Base-by-base conservation (phyloP, 2,329 filamentous ascomycete genomes). In the Allantophomopsis lycopodina region DNA sequence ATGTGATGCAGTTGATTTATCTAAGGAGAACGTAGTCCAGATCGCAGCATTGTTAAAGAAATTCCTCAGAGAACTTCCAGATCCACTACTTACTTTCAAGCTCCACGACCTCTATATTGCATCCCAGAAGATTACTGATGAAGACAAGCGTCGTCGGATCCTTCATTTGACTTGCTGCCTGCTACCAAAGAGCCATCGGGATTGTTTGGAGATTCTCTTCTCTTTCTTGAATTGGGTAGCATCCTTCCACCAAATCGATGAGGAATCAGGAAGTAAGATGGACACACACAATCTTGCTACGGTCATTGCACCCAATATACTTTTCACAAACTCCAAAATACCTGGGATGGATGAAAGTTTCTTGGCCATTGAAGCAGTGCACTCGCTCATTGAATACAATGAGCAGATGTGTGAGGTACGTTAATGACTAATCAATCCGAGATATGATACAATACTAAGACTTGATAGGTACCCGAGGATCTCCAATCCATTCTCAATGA, bases 221-320 rank as follows among this genome's bases (percentile, higher is more conserved):
- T 83, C 79, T 38, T 98, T 98, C 69, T 70, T 98, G 36, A 94
- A 94, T 54, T 98, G 91, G 89, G 86, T 88, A 5, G 87, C 88
- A 4, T 94, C 88, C 2, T 98, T 98, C 66, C 89, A 93, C 46
- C 88, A 95, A 55, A 79, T 98, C 12, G 91, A 98, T 51, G 91
- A 98, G 54, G 91, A 98, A 57, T 83, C 83, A 16, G 91, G 91
- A 18, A 95, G 89, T 50, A 95, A 96, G 69, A 98, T 98, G 91
- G 91, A 98, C 57, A 83, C 94, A 39, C 87, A 94, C 65, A 98
- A 98, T 55, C 72, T 98, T 46, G 86, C 91, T 3, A 96, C 93
- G 3, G 91, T 98, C 46, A 95, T 98, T 59, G 88, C 89, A 5
- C 91, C 91, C 0, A 98, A 98, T 53, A 86, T 98, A 45, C 70